These are phyloP conservation scores for Vinca minor DNA, from an alignment of 257 asterid species.

Conservation along the genomic window DNA sequence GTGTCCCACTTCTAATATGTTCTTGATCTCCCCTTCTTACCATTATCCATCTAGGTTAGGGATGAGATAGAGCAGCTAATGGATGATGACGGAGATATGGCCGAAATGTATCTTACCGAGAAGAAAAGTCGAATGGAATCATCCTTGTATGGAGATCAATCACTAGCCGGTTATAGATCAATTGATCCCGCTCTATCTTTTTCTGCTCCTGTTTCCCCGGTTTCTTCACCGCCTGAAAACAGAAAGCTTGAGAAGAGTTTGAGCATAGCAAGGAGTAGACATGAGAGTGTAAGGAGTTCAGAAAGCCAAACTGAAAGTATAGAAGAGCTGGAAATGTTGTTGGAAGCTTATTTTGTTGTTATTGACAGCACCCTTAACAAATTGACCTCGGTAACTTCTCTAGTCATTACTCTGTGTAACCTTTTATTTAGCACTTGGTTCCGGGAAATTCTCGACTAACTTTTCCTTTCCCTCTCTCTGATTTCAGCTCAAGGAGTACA, in stretches of 20 bases:
- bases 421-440: background rate
- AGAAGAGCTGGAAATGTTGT: too few species aligned
- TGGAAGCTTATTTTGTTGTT: too few species aligned
- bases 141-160: too few species aligned
- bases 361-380: conserved; percentile 94
- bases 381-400: conserved; percentile 76
- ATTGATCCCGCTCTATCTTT: too few species aligned
- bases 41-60: too few species aligned
- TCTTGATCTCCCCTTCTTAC: conserved; percentile 16
- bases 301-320: conserved; percentile 60
- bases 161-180: too few species aligned
- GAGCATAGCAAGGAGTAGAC: conserved; percentile 93
- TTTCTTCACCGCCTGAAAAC: conserved; percentile 80
- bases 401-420: background rate
- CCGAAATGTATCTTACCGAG: too few species aligned
- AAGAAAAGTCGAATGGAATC: too few species aligned
- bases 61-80: too few species aligned
- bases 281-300: conserved; percentile 81
- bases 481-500: too few species aligned
- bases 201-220: too few species aligned
- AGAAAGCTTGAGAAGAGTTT: conserved; percentile 83
- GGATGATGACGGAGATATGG: too few species aligned
- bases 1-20: conserved; percentile 18
- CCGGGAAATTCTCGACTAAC: background rate
- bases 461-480: conserved; percentile 9